Percentiles rank a stretch among this genome's conserved stretches.
phyloP scores from a whole-genome alignment of 192 early-diverging fungal genomes.

The Backusella tuberculispora region DNA sequence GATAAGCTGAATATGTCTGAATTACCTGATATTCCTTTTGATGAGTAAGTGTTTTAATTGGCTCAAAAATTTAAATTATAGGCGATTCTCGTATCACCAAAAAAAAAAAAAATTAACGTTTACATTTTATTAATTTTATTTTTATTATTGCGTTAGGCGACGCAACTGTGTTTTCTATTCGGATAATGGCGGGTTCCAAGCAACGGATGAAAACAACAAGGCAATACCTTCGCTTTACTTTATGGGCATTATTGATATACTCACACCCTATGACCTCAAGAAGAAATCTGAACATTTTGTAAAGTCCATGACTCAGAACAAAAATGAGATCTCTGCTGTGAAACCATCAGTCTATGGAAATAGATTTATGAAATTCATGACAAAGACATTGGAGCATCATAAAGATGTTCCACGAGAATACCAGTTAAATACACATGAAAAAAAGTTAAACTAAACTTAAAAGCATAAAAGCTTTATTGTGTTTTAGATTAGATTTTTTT shows the following conservation, averaged over 20 bases:
- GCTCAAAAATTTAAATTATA: conserved; percentile 22
- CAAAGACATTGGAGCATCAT: conserved; percentile 55
- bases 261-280: conserved; percentile 90
- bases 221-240: conserved; percentile 83
- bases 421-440: conserved; percentile 16
- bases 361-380: conserved; percentile 92
- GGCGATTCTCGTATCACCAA: background rate
- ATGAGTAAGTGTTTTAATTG: conserved; percentile 23
- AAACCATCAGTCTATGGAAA: conserved; percentile 86
- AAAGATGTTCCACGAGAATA: conserved; percentile 49
- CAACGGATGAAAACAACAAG: conserved; percentile 76
- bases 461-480: background rate
- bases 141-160: conserved; percentile 39
- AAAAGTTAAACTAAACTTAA: background rate
- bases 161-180: conserved; percentile 85
- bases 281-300: conserved; percentile 92
- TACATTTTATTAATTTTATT: background rate
- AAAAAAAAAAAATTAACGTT: background rate
- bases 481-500: background rate
- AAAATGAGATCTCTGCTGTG: conserved; percentile 81
- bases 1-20: conserved; percentile 60
- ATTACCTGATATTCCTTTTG: conserved; percentile 60
- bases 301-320: conserved; percentile 82
- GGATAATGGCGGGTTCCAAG: conserved; percentile 88
- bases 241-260: conserved; percentile 96